A percentile compares a stretch with the other conserved stretches of the same genome.
Evolutionary conservation across 1,284 basidiomycete species (phyloP).

Genomic region (Boletellus deceptivus): DNA sequence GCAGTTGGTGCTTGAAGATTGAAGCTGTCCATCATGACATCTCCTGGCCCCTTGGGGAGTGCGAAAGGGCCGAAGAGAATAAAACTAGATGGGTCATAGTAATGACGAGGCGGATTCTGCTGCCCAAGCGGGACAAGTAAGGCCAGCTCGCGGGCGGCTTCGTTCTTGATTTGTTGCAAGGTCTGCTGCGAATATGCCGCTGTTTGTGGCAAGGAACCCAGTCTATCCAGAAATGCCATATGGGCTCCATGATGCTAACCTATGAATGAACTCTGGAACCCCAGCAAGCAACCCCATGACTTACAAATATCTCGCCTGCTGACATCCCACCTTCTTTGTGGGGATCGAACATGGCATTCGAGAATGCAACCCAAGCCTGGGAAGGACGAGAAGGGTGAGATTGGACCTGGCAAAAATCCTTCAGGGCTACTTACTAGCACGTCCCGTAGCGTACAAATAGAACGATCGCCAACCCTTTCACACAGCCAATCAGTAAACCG

Average conservation of each 20-base stretch:
- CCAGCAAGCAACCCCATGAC: constrained; percentile 31
- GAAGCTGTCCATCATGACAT: constrained; percentile 51
- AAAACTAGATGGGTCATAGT: constrained; percentile 36
- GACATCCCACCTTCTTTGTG: constrained; percentile 39
- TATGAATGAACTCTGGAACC: constrained; percentile 8
- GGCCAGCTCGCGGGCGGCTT: constrained; percentile 48
- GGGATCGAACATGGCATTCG: constrained; percentile 60
- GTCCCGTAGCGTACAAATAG: constrained; percentile 82
- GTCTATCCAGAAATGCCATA: constrained; percentile 84
- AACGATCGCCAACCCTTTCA: constrained; percentile 59
- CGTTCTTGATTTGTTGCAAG: constrained; percentile 48
- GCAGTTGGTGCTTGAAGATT: constrained; percentile 90
- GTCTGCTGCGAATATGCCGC: constrained; percentile 51
- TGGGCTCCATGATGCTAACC: constrained; percentile 81
- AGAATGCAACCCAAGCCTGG: constrained; percentile 92
- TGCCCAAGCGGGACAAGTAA: constrained; percentile 49
- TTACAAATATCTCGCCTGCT: constrained; percentile 66
- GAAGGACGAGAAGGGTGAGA: constrained; percentile 17
- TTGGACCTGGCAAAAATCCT: constrained; percentile 2
- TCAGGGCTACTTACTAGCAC: constrained; percentile 63
- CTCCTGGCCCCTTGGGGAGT: constrained; percentile 58
- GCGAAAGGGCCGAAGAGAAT: constrained; percentile 78
- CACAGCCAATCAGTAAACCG: constrained; percentile 86
- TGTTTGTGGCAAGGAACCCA: constrained; percentile 74
- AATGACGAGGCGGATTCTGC: constrained; percentile 28